phyloP scores from a whole-genome alignment of 768 basidiomycete species.

The Lactarius quietus region DNA sequence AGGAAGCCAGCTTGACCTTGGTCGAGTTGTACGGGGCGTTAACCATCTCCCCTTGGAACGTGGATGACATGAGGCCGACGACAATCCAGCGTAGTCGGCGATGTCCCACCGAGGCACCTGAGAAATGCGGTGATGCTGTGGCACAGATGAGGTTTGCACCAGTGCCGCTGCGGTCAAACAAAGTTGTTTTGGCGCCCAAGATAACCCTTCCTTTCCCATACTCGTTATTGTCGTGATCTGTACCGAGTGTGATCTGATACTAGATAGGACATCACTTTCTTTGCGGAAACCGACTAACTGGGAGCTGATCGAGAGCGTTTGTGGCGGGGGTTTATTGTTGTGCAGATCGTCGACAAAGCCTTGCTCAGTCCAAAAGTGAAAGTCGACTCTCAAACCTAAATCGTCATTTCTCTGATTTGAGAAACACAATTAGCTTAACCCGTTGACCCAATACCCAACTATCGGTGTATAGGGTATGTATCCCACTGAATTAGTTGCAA shows the following conservation, averaged over 20 bases:
- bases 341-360: neutral
- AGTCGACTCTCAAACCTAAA: neutral
- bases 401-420: neutral
- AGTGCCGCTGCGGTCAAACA: neutral
- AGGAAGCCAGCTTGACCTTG: conserved; percentile 2
- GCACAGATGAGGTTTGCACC: conserved; percentile 2
- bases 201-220: neutral
- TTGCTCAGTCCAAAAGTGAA: neutral
- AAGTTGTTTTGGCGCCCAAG: conserved; percentile 5
- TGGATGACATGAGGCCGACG: conserved; percentile 20
- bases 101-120: conserved; percentile 7
- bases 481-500: neutral
- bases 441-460: neutral
- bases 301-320: neutral
- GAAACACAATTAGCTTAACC: conserved; percentile 13
- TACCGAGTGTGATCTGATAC: neutral
- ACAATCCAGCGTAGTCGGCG: conserved; percentile 17
- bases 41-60: conserved; percentile 7
- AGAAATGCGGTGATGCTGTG: conserved; percentile 14
- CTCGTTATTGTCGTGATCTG: conserved; percentile 4
- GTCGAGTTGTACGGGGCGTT: conserved; percentile 5
- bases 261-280: neutral
- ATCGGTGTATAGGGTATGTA: conserved; percentile 4
- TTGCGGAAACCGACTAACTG: conserved; percentile 2
- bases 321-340: conserved; percentile 9